phyloP scores from a whole-genome alignment of 495 filamentous ascomycete genomes.

The Letharia columbiana region DNA sequence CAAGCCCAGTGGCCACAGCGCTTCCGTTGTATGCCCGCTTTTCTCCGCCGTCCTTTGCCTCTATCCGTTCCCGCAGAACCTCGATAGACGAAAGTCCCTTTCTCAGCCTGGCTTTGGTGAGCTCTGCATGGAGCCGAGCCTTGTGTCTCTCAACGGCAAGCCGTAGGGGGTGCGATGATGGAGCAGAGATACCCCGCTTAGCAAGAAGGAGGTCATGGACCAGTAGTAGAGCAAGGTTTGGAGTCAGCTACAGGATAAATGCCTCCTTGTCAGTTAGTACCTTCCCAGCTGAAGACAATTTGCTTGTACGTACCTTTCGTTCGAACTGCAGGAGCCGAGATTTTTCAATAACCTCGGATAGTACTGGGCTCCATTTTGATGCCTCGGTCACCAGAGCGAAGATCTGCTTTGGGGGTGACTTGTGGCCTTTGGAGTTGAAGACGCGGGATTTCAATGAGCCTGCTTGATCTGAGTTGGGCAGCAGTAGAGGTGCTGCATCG shows the following conservation, averaged over 20 bases:
- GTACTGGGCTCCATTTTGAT: constrained; percentile 77
- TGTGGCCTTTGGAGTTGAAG: constrained; percentile 60
- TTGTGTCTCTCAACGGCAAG: constrained; percentile 71
- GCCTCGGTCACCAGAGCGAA: constrained; percentile 80
- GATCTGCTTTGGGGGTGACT: constrained; percentile 69
- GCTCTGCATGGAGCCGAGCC: constrained; percentile 68
- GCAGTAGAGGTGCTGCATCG: constrained; percentile 70
- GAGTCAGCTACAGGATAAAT: constrained; percentile 56
- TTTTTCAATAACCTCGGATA: constrained; percentile 78
- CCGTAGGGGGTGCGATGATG: constrained; percentile 65
- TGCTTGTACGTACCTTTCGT: constrained; percentile 56
- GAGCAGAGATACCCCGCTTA: constrained; percentile 70
- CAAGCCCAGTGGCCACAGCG: too few relatives aligned
- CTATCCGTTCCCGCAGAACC: constrained; percentile 50
- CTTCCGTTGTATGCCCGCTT: constrained; percentile 16
- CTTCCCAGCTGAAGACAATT: background rate
- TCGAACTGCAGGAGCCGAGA: constrained; percentile 63
- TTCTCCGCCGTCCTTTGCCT: constrained; percentile 32
- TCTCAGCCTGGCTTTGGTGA: constrained; percentile 67
- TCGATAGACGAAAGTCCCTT: constrained; percentile 57
- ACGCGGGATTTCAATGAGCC: constrained; percentile 78
- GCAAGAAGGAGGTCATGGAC: constrained; percentile 78
- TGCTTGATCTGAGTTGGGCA: constrained; percentile 47
- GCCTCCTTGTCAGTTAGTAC: constrained; percentile 38
- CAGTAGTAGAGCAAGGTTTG: constrained; percentile 69